Evolutionary conservation across 306 rosid genomes (phyloP), one percentile per base, ranked within the genome.

Genomic region (Luffa aegyptiaca): DNA sequence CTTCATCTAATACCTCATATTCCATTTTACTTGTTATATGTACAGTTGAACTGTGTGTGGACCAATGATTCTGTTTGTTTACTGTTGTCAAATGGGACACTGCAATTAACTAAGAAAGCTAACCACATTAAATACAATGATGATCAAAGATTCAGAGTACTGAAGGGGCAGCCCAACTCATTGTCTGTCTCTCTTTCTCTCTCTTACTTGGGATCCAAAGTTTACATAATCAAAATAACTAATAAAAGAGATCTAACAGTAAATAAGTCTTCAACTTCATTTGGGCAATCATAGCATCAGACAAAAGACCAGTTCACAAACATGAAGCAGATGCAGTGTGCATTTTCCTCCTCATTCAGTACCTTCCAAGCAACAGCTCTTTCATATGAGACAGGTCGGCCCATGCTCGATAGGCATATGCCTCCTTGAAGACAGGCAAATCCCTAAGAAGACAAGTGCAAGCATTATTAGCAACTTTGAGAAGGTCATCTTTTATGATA

Each of bases 291-390:
- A 35, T 10, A 80, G 77, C 77, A 44, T 89, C 88, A 95, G 83
- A 96, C 98, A 80, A 96, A 96, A 76, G 99, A 96, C 99, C 99
- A 96, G 87, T 96, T 96, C 86, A 91, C 82, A 83, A 96, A 96
- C 91, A 96, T 90, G 80, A 96, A 96, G 88, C 98, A 88, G 76
- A 96, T 89, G 84, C 99, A 96, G 87, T 96, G 96, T 41, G 98
- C 99, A 63, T 86, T 93, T 84, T 96, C 98, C 58, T 96, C 99
- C 80, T 93, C 99, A 82, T 96, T 96, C 89, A 93, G 82, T 84
- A 96, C 99, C 89, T 96, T 96, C 99, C 99, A 93, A 82, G 99
- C 99, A 80, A 96, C 96, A 16, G 91, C 97, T 75, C 97, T 90
- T 80, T 96, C 99, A 4, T 91, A 90, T 0, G 99, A 96, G 73